Evolutionary conservation across 2,329 filamentous ascomycete genomes (phyloP), one percentile per base, ranked within the genome.

Genomic region (Cladosporium phlei): DNA sequence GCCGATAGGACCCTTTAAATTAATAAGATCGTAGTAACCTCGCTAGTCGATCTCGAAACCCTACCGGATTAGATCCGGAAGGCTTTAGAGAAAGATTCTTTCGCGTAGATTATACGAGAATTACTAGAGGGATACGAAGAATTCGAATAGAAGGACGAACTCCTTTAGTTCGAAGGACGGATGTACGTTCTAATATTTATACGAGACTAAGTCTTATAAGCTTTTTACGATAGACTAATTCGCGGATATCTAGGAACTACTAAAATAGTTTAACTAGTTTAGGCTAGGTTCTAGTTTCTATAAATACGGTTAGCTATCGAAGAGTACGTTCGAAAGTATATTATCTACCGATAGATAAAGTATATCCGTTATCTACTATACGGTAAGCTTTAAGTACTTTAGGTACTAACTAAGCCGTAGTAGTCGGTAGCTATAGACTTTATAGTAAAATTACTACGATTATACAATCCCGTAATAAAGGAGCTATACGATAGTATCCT

Each of bases 1-100:
- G 17, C 40, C n/a, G 38, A 51, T 38, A 29, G 48, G 16, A 47
- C 25, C 9, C 43, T 53, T 20, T 8, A 37, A 24, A 20, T 37
- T 7, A 37, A 38, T 24, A 25, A 38, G 21, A 24, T 27, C 16
- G 3, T 9, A 6, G 14, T 4, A 3, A 24, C 21, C 3, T 24
- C 5, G 16, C 12, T 12, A 2, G 16, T 19, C 10, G 14, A 24
- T 3, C 3, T 9, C 16, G 9, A 22, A 7, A 17, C 10, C 8
- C 22, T 12, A 4, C 14, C 22, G 5, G 5, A 27, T 5, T 6
- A 16, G 3, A 21, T 27, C 3, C 12, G 22, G 9, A 14, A 8
- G 1, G 14, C 14, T 25, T 25, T 10, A 16, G 2, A 14, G 5
- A 9, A 25, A 22, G 14, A 14, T 12, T 5, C 1, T 16, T 9